phyloP scores from a whole-genome alignment of 2,329 filamentous ascomycete genomes.

The Nannizziopsis barbatae region DNA sequence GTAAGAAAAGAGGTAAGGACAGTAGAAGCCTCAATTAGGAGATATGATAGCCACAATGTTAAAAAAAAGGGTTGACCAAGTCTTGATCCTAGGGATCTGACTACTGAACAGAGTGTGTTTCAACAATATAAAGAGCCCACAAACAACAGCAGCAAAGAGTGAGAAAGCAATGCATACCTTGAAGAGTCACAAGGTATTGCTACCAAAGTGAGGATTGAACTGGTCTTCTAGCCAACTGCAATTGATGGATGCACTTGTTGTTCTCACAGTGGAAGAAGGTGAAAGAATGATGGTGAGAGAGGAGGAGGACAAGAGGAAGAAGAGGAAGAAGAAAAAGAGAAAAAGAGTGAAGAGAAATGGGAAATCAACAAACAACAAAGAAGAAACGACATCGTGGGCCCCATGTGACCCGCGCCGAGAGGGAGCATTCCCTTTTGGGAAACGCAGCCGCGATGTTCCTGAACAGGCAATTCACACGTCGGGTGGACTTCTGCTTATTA shows the following conservation, averaged over 20 bases:
- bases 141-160: neutral
- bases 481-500: neutral
- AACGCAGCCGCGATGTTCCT: neutral
- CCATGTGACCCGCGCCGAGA: neutral
- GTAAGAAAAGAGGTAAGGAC: too few relatives aligned
- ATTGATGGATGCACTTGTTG: neutral
- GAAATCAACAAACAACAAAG: slow-evolving; percentile 1
- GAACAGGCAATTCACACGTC: neutral
- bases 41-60: too few relatives aligned
- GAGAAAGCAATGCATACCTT: neutral
- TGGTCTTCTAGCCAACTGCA: too few relatives aligned
- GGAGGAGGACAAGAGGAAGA: neutral
- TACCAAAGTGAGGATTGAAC: too few relatives aligned
- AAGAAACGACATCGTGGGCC: neutral
- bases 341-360: neutral
- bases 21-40: too few relatives aligned
- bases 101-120: too few relatives aligned
- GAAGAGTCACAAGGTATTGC: neutral
- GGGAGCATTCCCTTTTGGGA: neutral
- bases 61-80: too few relatives aligned
- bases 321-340: neutral
- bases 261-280: neutral
- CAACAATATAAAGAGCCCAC: neutral
- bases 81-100: too few relatives aligned
- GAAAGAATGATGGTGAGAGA: neutral